phyloP scores from a whole-genome alignment of 441 rosid genomes.

The Cnidoscolus chayamansa region DNA sequence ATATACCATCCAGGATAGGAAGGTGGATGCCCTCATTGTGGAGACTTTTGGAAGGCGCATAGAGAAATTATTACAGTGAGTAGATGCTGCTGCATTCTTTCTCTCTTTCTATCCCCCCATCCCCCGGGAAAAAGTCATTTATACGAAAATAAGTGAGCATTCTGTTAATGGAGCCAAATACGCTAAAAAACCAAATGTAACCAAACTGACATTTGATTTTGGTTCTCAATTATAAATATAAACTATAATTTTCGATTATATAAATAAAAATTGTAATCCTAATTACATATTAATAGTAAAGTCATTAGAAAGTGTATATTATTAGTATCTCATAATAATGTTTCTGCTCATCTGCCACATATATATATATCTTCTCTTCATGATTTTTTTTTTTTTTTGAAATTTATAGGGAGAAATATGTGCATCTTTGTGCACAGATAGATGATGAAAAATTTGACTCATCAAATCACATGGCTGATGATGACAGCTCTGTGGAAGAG shows the following conservation, averaged over 20 bases:
- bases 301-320: too few relatives aligned
- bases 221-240: too few relatives aligned
- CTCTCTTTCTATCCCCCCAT: too few relatives aligned
- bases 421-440: constrained; percentile 68
- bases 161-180: too few relatives aligned
- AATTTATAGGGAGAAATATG: constrained; percentile 79
- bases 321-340: background rate
- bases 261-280: too few relatives aligned
- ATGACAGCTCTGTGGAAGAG: constrained; percentile 80
- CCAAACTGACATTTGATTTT: too few relatives aligned
- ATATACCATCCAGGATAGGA: constrained; percentile 88
- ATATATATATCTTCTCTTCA: constrained; percentile 15
- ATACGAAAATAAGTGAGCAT: background rate
- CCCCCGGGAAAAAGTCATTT: background rate
- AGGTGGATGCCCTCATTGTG: constrained; percentile 91
- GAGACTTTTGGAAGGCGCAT: constrained; percentile 98
- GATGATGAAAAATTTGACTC: constrained; percentile 78
- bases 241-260: too few relatives aligned
- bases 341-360: constrained; percentile 5
- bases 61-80: constrained; percentile 91
- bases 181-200: too few relatives aligned
- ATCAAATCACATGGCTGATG: constrained; percentile 61
- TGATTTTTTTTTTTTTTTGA: background rate
- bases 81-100: background rate
- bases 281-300: too few relatives aligned